Percentiles rank a stretch among this genome's conserved stretches.
Conservation (phyloP, 192 early-diverging fungal species). For the Phycomyces blakesleeanus region DNA sequence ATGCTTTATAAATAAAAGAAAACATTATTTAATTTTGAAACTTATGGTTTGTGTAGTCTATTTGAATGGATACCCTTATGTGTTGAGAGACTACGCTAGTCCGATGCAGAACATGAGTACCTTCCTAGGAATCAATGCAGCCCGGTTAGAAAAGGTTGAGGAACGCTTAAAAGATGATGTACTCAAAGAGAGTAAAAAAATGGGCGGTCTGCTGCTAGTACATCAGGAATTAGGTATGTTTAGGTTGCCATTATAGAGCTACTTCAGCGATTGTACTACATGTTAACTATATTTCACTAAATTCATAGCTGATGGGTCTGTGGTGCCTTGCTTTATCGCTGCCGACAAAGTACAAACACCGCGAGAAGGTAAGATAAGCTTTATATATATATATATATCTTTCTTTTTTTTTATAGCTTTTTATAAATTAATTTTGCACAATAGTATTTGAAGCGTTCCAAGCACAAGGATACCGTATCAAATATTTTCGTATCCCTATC, state of each 20-base stretch:
- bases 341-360: slow-evolving; percentile 53
- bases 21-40: background rate
- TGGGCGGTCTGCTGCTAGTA: slow-evolving; percentile 53
- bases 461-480: slow-evolving; percentile 43
- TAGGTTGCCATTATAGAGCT: background rate
- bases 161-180: slow-evolving; percentile 58
- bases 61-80: slow-evolving; percentile 58
- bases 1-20: background rate
- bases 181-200: slow-evolving; percentile 38
- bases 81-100: slow-evolving; percentile 49
- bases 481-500: slow-evolving; percentile 59
- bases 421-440: background rate
- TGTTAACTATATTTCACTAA: background rate
- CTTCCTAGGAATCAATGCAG: slow-evolving; percentile 47
- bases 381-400: too few species aligned
- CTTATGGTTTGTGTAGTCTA: slow-evolving; percentile 35
- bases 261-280: too few species aligned
- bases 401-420: background rate
- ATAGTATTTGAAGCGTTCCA: slow-evolving; percentile 48
- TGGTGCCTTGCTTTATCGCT: slow-evolving; percentile 58
- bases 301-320: slow-evolving; percentile 31
- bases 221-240: slow-evolving; percentile 53
- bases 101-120: slow-evolving; percentile 53
- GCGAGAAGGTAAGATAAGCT: slow-evolving; percentile 35
- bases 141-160: slow-evolving; percentile 57